Conservation (phyloP, 108 stramenopile genomes). For the Pseudonitzschia multiseries region DNA sequence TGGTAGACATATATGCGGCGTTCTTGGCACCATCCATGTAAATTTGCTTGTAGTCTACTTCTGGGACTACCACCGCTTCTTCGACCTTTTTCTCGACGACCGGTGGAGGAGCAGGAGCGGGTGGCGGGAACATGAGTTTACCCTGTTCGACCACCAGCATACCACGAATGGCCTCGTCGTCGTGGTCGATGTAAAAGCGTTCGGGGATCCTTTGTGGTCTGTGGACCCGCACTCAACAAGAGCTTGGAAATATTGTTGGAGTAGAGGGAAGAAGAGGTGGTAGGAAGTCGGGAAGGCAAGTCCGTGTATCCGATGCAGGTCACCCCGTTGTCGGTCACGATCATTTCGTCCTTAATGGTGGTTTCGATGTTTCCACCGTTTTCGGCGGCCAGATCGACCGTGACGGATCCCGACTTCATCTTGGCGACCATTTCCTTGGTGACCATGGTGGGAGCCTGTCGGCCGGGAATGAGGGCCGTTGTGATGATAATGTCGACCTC, state of each 20-base stretch:
- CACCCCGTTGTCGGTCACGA: conserved; percentile 87
- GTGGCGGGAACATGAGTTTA: conserved; percentile 90
- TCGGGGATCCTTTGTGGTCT: conserved; percentile 80
- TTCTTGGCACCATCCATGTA: conserved; percentile 71
- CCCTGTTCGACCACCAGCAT: conserved; percentile 92
- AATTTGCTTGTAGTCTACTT: conserved; percentile 76
- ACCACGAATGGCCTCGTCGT: conserved; percentile 95
- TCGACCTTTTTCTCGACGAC: conserved; percentile 52
- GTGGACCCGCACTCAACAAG: conserved; percentile 86
- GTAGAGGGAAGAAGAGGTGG: conserved; percentile 90
- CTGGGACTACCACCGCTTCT: conserved; percentile 41
- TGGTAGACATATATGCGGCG: conserved; percentile 68
- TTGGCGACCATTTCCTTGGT: conserved; percentile 96
- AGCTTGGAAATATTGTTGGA: conserved; percentile 99
- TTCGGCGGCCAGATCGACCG: conserved; percentile 98
- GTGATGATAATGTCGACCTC: conserved; percentile 98
- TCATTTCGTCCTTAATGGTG: conserved; percentile 83
- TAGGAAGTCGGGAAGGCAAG: conserved; percentile 93
- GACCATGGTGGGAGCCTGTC: conserved; percentile 94
- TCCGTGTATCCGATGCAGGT: conserved; percentile 99
- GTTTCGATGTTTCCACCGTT: conserved; percentile 98
- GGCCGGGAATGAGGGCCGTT: conserved; percentile 99
- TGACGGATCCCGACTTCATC: conserved; percentile 96
- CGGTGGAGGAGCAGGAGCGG: conserved; percentile 80
- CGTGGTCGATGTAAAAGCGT: conserved; percentile 81